Percentiles rank a stretch among this genome's conserved stretches.
phyloP scores from a whole-genome alignment of 2,329 filamentous ascomycete species.

The Ploettnerulaceae sp. region DNA sequence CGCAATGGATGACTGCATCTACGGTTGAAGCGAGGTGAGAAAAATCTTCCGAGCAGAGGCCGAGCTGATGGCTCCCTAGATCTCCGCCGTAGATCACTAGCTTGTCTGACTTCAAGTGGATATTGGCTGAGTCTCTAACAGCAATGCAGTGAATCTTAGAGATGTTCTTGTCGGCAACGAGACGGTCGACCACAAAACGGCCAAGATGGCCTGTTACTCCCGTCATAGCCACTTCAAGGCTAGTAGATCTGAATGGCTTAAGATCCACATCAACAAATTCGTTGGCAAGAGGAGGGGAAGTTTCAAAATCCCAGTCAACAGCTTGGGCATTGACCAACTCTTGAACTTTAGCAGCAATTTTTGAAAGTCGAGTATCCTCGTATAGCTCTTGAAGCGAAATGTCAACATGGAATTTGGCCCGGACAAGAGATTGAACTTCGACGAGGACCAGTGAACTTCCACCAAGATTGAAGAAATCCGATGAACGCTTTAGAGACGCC shows the following conservation, averaged over 20 bases:
- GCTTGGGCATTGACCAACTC: too few relatives aligned
- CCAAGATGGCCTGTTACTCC: slow-evolving; percentile 41
- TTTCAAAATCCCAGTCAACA: background rate
- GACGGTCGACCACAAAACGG: slow-evolving; percentile 34
- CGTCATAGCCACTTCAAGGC: slow-evolving; percentile 33
- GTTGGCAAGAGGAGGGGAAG: background rate
- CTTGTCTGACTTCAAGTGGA: slow-evolving; percentile 7
- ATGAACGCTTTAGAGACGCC: background rate
- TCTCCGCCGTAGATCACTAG: slow-evolving; percentile 36
- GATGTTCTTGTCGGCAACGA: slow-evolving; percentile 34
- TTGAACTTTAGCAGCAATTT: slow-evolving; percentile 14
- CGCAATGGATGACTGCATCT: slow-evolving; percentile 50
- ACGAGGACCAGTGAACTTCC: slow-evolving; percentile 36
- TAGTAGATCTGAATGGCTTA: background rate
- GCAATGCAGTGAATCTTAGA: slow-evolving; percentile 42
- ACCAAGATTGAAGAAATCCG: slow-evolving; percentile 34
- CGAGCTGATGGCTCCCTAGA: slow-evolving; percentile 35
- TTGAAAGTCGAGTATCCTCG: slow-evolving; percentile 20
- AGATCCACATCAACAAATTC: background rate
- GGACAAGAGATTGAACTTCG: slow-evolving; percentile 27
- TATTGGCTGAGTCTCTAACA: slow-evolving; percentile 26
- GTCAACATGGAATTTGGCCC: slow-evolving; percentile 18
- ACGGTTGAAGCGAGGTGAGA: slow-evolving; percentile 30
- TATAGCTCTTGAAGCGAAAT: slow-evolving; percentile 25
- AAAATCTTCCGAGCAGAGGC: slow-evolving; percentile 34